These are phyloP conservation scores for Urtica urens DNA, from an alignment of 306 rosid species.

Conservation along the genomic window DNA sequence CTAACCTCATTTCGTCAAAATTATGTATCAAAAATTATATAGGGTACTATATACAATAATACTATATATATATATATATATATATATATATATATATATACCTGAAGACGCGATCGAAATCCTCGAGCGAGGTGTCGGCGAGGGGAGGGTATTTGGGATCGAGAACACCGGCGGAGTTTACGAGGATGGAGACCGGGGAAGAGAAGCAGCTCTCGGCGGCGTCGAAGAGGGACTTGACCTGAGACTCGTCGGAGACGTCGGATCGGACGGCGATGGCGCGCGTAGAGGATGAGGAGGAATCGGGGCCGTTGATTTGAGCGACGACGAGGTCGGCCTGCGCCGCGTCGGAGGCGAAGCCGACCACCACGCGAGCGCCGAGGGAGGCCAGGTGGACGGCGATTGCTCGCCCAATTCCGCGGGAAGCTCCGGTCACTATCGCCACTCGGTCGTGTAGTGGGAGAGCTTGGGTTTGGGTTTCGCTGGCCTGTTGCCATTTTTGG, in stretches of 20 bases:
- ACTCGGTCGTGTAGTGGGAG: constrained; percentile 30
- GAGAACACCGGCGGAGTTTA: constrained; percentile 33
- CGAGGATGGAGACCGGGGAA: constrained; percentile 20
- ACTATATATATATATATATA: too few relatives aligned
- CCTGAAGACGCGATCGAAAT: constrained; percentile 32
- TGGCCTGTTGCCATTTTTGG: too few relatives aligned
- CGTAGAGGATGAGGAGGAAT: too few relatives aligned
- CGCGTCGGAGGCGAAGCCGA: constrained; percentile 28
- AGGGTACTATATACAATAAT: too few relatives aligned
- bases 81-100: too few relatives aligned
- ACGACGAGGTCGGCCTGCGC: constrained; percentile 28
- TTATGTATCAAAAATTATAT: too few relatives aligned
- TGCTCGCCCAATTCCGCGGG: constrained; percentile 42
- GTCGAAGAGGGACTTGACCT: constrained; percentile 32
- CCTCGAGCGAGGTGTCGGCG: constrained; percentile 24
- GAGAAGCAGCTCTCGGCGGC: constrained; percentile 23
- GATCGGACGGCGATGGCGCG: constrained; percentile 25
- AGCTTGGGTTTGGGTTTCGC: too few relatives aligned
- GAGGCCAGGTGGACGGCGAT: constrained; percentile 42
- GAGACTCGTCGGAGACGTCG: constrained; percentile 31
- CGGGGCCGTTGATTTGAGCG: constrained; percentile 20
- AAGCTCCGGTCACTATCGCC: constrained; percentile 39
- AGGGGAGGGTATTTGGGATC: constrained; percentile 25
- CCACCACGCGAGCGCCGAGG: constrained; percentile 32
- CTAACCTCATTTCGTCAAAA: too few relatives aligned